Base-by-base conservation (phyloP, 2,329 filamentous ascomycete genomes). In the Cadophora luteo-olivacea region DNA sequence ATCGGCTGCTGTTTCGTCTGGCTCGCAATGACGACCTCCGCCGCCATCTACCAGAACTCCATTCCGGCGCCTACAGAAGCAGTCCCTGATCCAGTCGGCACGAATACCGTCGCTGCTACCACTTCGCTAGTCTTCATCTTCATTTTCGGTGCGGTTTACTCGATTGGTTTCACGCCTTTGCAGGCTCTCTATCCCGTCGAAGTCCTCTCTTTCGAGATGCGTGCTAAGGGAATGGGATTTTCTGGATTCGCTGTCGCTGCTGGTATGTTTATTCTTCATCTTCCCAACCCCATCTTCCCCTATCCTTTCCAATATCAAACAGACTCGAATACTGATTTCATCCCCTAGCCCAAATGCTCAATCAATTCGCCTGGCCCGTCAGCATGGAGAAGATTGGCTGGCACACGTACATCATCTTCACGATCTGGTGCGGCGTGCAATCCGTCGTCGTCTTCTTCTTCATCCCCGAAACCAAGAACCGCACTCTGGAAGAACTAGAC, bases 171-270 rank as follows among this genome's bases (percentile, higher is more conserved):
- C 66, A 84, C 82, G 0, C 82, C 82, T 2, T 75, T 84, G 49
- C 80, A 82, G 74, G 78, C 80, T 36, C 76, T 87, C 16, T 87
- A 86, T 73, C 83, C 84, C 0, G 84, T 86, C 61, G 85, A 87
- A 73, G 83, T 84, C 16, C 79, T 87, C 12, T 82, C 80, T 19
- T 86, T 84, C 70, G 84, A 86, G 74, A 85, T 84, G 73, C 81
- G 85, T 64, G 85, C 84, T 63, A 87, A 87, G 78, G 85, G 85
- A 16, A 86, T 86, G 83, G 84, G 82, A 75, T 75, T 82, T 77
- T 63, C 77, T 80, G 69, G 81, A 78, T 73, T 81, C 80, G 73
- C 82, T 68, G 79, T 80, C 49, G 82, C 81, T 11, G 73, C 75
- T 68, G 72, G 73, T 75, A 70, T 16, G 70, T 69, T 12, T 4